A percentile compares a stretch with the other conserved stretches of the same genome.
phyloP scores from a whole-genome alignment of 2,329 filamentous ascomycete species.

The Didymella keratinophila region DNA sequence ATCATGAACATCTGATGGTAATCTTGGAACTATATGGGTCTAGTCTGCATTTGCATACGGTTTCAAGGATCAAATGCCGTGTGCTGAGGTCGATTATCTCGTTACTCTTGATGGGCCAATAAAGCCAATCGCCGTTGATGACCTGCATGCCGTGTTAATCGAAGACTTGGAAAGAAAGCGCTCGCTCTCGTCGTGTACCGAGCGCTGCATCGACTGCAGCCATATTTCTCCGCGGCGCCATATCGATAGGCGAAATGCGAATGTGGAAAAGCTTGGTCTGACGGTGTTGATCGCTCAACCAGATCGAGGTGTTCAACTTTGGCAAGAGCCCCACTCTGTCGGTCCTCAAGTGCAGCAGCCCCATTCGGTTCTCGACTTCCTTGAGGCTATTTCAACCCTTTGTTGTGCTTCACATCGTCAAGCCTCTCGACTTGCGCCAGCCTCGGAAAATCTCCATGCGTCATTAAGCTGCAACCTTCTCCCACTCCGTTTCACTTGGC shows the following conservation, averaged over 20 bases:
- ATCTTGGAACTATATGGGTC: not conserved
- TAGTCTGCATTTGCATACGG: not conserved
- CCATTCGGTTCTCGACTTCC: not conserved
- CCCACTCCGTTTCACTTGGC: constrained; percentile 27
- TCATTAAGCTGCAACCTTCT: constrained; percentile 6
- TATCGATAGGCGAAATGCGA: not conserved
- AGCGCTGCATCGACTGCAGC: not conserved
- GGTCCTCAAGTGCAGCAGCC: not conserved
- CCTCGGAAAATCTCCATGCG: not conserved
- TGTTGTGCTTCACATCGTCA: not conserved
- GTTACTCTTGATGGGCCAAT: too few species aligned
- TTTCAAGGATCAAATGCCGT: not conserved
- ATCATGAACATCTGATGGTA: not conserved
- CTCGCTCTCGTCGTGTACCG: not conserved
- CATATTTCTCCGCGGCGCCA: not conserved
- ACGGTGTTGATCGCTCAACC: not conserved
- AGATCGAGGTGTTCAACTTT: not conserved
- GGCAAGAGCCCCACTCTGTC: too few species aligned
- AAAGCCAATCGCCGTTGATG: not conserved
- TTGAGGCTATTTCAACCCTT: not conserved
- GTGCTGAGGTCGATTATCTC: not conserved
- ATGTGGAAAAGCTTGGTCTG: not conserved
- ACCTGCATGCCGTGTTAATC: not conserved
- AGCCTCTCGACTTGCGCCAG: not conserved
- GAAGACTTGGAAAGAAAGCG: not conserved